phyloP scores from a whole-genome alignment of 2,329 filamentous ascomycete species.

The Myriosclerotinia curreyana region DNA sequence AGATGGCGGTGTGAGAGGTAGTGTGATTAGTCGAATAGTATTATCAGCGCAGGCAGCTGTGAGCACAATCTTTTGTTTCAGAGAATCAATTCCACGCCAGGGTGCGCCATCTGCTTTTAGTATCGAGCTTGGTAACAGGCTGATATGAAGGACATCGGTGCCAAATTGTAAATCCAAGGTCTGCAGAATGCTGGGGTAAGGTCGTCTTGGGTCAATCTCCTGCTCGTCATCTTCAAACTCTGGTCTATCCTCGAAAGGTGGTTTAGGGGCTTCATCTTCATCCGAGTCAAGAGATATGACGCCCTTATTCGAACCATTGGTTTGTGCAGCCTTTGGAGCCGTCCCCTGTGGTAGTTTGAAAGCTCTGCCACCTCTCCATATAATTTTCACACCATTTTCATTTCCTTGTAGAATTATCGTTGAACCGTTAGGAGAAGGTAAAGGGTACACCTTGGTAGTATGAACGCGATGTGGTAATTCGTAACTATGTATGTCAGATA shows the following conservation, averaged over 20 bases:
- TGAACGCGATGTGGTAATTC: conserved; percentile 57
- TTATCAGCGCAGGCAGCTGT: conserved; percentile 57
- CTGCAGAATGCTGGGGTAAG: conserved; percentile 56
- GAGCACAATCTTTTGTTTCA: conserved; percentile 60
- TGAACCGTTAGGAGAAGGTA: conserved; percentile 61
- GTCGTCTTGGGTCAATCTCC: conserved; percentile 36
- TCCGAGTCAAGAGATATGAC: conserved; percentile 65
- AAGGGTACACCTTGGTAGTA: conserved; percentile 59
- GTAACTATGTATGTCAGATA: conserved; percentile 46
- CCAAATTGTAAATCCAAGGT: conserved; percentile 60
- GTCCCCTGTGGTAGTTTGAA: conserved; percentile 50
- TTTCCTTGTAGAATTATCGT: conserved; percentile 62
- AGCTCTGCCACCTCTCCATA: conserved; percentile 61
- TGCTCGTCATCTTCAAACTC: conserved; percentile 56
- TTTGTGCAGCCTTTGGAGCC: conserved; percentile 42
- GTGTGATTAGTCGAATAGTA: conserved; percentile 55
- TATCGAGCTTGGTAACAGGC: conserved; percentile 52
- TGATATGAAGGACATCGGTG: conserved; percentile 54
- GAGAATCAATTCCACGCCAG: conserved; percentile 46
- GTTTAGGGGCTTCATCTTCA: conserved; percentile 48
- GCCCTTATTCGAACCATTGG: conserved; percentile 54
- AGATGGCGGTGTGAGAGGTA: conserved; percentile 61
- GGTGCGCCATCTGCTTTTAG: conserved; percentile 49
- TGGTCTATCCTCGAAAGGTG: conserved; percentile 51
- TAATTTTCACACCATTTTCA: conserved; percentile 58